These are phyloP conservation scores for Paramecium biaurelia DNA, from an alignment of 73 alveolate genomes.

Conservation along the genomic window DNA sequence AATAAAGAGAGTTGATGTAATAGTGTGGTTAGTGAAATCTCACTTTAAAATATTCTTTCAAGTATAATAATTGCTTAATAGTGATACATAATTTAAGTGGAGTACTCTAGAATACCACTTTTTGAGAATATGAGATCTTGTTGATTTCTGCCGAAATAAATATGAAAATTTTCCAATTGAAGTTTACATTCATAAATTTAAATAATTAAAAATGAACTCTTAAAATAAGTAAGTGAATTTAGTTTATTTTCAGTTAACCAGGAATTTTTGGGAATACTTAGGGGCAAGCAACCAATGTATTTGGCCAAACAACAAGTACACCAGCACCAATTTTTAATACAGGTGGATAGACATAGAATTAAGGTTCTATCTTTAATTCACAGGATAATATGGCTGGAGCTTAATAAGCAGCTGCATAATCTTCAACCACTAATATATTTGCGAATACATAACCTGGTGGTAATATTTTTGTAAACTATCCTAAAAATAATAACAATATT, in stretches of 20 bases:
- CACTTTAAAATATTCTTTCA: background rate
- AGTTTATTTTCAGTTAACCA: background rate
- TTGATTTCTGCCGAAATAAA: background rate
- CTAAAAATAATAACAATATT: background rate
- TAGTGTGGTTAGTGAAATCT: background rate
- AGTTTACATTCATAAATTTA: background rate
- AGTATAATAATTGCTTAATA: background rate
- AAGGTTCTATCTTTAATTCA: background rate
- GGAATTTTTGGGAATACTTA: background rate
- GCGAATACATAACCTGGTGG: background rate
- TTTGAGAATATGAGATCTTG: background rate
- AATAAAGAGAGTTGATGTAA: no score
- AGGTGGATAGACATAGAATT: background rate
- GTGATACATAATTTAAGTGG: background rate
- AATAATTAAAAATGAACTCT: slow-evolving; percentile 6
- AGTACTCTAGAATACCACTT: background rate
- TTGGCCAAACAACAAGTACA: background rate
- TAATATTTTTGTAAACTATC: background rate
- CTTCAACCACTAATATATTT: background rate
- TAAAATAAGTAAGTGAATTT: background rate
- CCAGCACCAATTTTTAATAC: background rate
- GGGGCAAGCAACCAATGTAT: background rate
- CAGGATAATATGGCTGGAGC: background rate
- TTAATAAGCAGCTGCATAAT: background rate
- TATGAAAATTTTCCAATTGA: background rate